Conservation (phyloP, 805 yeast species). For the Wickerhamiella cacticola region DNA sequence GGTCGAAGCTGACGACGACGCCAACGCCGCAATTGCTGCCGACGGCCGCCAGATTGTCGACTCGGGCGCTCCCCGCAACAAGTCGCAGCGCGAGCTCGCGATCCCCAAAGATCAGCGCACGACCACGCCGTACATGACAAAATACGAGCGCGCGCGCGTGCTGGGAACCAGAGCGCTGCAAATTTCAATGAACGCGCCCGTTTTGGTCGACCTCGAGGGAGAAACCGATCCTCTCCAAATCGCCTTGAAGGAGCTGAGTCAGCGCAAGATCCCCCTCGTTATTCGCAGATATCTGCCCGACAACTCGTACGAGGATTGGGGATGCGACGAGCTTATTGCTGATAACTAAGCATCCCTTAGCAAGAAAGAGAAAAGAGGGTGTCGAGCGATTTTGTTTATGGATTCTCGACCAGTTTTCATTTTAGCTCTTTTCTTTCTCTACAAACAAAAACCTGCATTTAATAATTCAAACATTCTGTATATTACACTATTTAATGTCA, state of each 20-base stretch:
- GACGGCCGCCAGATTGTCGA: conserved; percentile 64
- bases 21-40: conserved; percentile 41
- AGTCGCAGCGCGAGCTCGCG: conserved; percentile 67
- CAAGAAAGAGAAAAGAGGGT: no score
- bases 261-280: conserved; percentile 87
- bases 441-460: no score
- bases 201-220: conserved; percentile 93
- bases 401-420: no score
- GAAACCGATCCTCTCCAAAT: conserved; percentile 98
- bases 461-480: no score
- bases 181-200: conserved; percentile 97
- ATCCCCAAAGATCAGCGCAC: conserved; percentile 79
- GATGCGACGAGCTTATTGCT: conserved; percentile 91
- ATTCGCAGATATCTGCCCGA: conserved; percentile 95
- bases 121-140: conserved; percentile 98
- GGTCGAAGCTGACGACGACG: conserved; percentile 34
- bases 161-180: conserved; percentile 96
- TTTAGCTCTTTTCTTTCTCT: no score
- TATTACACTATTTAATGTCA: no score
- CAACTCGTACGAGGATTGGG: conserved; percentile 97
- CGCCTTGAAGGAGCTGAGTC: conserved; percentile 93
- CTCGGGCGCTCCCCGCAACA: conserved; percentile 48
- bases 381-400: no score
- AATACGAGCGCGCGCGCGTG: conserved; percentile 95
- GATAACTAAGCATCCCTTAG: conserved; percentile 61